phyloP scores from a whole-genome alignment of 176 grass and related monocot species.

The Phragmites australis region DNA sequence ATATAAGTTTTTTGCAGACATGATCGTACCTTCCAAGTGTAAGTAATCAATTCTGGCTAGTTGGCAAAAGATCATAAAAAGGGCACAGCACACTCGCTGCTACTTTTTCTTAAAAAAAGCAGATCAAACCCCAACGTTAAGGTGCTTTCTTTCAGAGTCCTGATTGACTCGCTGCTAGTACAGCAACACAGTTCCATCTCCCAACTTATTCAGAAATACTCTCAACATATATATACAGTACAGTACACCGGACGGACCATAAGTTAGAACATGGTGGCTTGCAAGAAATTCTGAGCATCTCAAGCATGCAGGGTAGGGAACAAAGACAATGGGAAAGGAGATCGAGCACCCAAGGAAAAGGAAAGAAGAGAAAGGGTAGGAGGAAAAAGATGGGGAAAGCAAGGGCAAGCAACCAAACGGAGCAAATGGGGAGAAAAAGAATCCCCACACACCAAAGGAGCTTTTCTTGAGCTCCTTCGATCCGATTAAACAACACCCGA shows the following conservation, averaged over 20 bases:
- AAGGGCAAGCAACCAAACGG: neutral
- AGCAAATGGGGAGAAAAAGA: neutral
- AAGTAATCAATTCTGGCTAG: slow-evolving; percentile 14
- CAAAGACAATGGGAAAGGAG: slow-evolving; percentile 23
- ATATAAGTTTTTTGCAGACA: neutral
- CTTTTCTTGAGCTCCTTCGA: slow-evolving; percentile 23
- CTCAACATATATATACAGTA: neutral
- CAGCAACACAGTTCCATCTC: neutral
- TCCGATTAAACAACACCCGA: slow-evolving; percentile 8
- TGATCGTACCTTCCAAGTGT: slow-evolving; percentile 29
- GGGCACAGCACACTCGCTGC: neutral
- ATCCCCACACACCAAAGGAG: slow-evolving; percentile 41
- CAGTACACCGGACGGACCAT: neutral
- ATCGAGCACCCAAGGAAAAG: slow-evolving; percentile 9
- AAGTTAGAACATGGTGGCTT: neutral
- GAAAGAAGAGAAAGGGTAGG: neutral
- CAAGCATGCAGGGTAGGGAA: slow-evolving; percentile 2
- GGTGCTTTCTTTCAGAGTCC: neutral
- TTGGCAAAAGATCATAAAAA: neutral
- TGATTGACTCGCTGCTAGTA: neutral
- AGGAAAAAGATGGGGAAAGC: neutral
- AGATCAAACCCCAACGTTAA: neutral
- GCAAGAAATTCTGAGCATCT: slow-evolving; percentile 1
- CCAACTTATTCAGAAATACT: neutral
- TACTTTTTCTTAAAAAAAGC: neutral